phyloP scores from a whole-genome alignment of 495 filamentous ascomycete genomes.

The Trichoderma erinaceum region DNA sequence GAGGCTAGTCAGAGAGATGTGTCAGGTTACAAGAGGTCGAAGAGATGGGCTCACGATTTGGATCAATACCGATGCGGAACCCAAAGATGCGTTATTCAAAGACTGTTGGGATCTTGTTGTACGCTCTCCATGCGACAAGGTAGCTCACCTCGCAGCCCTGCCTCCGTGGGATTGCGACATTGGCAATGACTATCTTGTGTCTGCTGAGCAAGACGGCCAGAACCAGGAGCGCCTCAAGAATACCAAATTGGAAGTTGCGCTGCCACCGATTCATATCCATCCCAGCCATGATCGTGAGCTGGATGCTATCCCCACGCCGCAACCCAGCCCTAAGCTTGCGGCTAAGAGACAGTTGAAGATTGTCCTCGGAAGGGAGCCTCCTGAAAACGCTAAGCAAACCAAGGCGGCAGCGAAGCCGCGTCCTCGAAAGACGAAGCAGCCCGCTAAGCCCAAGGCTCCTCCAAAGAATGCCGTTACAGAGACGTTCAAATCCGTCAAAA shows the following conservation, averaged over 20 bases:
- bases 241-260: slow-evolving; percentile 35
- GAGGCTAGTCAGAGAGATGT: slow-evolving; percentile 85
- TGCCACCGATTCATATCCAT: slow-evolving; percentile 20
- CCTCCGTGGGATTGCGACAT: slow-evolving; percentile 64
- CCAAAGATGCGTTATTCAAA: slow-evolving; percentile 75
- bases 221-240: slow-evolving; percentile 28
- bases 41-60: slow-evolving; percentile 88
- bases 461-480: slow-evolving; percentile 33
- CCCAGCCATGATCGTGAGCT: slow-evolving; percentile 24
- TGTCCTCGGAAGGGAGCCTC: slow-evolving; percentile 12
- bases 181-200: slow-evolving; percentile 35
- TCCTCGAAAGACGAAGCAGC: slow-evolving; percentile 32
- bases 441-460: slow-evolving; percentile 25
- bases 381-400: slow-evolving; percentile 32
- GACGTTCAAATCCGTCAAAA: slow-evolving; percentile 40
- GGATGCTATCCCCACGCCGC: slow-evolving; percentile 59
- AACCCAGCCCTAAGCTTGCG: slow-evolving; percentile 49
- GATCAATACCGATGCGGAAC: slow-evolving; percentile 84
- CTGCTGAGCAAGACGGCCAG: slow-evolving; percentile 34
- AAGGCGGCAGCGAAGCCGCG: slow-evolving; percentile 23
- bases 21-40: slow-evolving; percentile 65
- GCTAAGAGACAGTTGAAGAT: slow-evolving; percentile 38
- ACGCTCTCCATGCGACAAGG: slow-evolving; percentile 78
- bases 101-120: slow-evolving; percentile 90
- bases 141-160: slow-evolving; percentile 68